A percentile compares a stretch with the other conserved stretches of the same genome.
These are phyloP conservation scores for Backusella westeae DNA, from an alignment of 192 early-diverging fungal genomes.

Conservation along the genomic window DNA sequence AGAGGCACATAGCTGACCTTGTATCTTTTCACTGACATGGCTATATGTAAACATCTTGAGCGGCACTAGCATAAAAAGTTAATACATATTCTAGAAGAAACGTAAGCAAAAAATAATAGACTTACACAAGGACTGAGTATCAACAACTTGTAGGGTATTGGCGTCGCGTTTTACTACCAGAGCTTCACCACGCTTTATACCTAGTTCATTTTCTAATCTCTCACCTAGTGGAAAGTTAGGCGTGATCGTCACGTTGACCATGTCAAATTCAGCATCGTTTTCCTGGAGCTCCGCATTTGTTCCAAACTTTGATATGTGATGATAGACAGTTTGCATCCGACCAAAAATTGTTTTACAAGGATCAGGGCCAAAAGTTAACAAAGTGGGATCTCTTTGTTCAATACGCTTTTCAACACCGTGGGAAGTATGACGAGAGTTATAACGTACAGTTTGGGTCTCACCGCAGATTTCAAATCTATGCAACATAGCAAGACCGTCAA, in stretches of 20 bases:
- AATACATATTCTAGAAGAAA: background rate
- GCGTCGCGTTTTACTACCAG: constrained; percentile 38
- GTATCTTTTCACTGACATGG: constrained; percentile 25
- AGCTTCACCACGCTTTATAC: constrained; percentile 23
- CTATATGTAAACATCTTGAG: constrained; percentile 38
- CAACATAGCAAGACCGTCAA: constrained; percentile 40
- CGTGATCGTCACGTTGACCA: constrained; percentile 40
- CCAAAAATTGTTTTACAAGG: constrained; percentile 35
- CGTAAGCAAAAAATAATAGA: background rate
- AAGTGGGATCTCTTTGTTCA: constrained; percentile 25
- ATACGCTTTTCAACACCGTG: constrained; percentile 35
- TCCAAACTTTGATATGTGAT: constrained; percentile 29
- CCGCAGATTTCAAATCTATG: constrained; percentile 33
- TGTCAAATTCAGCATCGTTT: constrained; percentile 35
- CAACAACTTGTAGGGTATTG: constrained; percentile 35
- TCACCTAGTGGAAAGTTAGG: constrained; percentile 38
- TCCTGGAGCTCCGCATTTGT: constrained; percentile 22
- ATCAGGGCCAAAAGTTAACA: constrained; percentile 42
- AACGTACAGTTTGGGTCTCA: constrained; percentile 17
- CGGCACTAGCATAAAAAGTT: constrained; percentile 23
- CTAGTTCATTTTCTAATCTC: constrained; percentile 20
- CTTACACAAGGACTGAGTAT: constrained; percentile 29
- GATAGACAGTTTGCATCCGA: constrained; percentile 31
- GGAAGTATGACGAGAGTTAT: constrained; percentile 36
- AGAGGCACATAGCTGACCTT: constrained; percentile 37